A percentile compares a stretch with the other conserved stretches of the same genome.
Conservation (phyloP, 1,284 basidiomycete species). For the Uromyces viciae-fabae region DNA sequence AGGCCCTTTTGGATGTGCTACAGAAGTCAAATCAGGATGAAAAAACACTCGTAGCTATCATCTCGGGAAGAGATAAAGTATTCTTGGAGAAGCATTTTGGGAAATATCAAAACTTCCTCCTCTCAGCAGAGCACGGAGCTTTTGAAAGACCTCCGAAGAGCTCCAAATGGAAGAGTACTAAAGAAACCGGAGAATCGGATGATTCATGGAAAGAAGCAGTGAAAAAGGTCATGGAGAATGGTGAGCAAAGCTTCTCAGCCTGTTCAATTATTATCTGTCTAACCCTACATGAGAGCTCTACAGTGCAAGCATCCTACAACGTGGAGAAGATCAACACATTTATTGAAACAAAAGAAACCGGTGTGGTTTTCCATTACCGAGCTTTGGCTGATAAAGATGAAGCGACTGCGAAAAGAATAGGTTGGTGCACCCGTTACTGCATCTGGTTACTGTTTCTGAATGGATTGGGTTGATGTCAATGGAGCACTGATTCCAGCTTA, state of each 20-base stretch:
- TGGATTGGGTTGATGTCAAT: neutral
- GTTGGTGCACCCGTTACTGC: neutral
- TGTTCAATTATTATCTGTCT: neutral
- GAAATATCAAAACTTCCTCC: constrained; percentile 51
- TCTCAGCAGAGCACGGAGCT: constrained; percentile 55
- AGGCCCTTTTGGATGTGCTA: constrained; percentile 51
- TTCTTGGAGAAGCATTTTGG: constrained; percentile 54
- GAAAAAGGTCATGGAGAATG: neutral
- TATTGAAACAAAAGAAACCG: neutral
- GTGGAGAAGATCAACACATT: neutral
- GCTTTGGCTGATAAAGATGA: neutral
- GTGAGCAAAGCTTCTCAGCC: neutral
- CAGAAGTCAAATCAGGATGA: constrained; percentile 49
- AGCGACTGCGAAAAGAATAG: neutral
- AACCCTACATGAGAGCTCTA: neutral
- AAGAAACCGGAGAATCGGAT: neutral
- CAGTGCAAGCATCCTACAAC: too few species aligned
- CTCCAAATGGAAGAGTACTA: neutral
- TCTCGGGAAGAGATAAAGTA: constrained; percentile 53
- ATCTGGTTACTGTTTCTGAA: neutral
- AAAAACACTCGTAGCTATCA: constrained; percentile 53
- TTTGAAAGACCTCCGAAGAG: constrained; percentile 52
- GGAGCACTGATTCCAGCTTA: neutral
- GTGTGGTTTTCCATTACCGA: constrained; percentile 20
- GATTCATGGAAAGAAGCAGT: neutral